Percentiles rank a stretch among this genome's conserved stretches.
These are phyloP conservation scores for Phytophthora citricola DNA, from an alignment of 352 stramenopile genomes.

Conservation along the genomic window DNA sequence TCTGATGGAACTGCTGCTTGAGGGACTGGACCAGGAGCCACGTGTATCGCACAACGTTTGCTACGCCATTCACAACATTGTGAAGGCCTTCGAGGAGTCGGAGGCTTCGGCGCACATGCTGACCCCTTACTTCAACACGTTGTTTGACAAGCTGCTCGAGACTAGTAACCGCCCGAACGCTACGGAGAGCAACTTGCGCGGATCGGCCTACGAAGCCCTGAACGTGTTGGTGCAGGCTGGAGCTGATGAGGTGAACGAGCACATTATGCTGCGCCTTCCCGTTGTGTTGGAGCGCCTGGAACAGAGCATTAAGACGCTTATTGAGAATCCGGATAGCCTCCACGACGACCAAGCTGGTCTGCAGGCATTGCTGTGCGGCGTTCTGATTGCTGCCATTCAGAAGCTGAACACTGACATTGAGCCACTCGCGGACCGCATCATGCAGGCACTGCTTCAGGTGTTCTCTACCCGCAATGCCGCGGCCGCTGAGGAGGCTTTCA, in stretches of 20 bases:
- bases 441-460: constrained; percentile 95
- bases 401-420: constrained; percentile 92
- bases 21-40: constrained; percentile 87
- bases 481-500: constrained; percentile 96
- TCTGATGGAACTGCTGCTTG: constrained; percentile 89
- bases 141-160: constrained; percentile 94
- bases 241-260: constrained; percentile 73
- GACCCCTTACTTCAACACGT: constrained; percentile 88
- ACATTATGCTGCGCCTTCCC: constrained; percentile 84
- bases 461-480: constrained; percentile 94
- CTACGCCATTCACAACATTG: constrained; percentile 97
- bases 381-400: constrained; percentile 94
- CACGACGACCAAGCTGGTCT: constrained; percentile 78
- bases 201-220: constrained; percentile 93
- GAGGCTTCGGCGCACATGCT: constrained; percentile 86
- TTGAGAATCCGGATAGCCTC: constrained; percentile 79
- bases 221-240: constrained; percentile 93
- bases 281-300: constrained; percentile 84
- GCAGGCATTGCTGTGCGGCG: constrained; percentile 89
- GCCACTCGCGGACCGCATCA: constrained; percentile 93
- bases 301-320: constrained; percentile 63
- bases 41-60: constrained; percentile 95
- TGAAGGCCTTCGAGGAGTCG: constrained; percentile 92
- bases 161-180: constrained; percentile 91
- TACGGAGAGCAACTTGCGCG: constrained; percentile 91